Conservation (phyloP, 1,284 basidiomycete genomes). For the Puccinia sorghi region DNA sequence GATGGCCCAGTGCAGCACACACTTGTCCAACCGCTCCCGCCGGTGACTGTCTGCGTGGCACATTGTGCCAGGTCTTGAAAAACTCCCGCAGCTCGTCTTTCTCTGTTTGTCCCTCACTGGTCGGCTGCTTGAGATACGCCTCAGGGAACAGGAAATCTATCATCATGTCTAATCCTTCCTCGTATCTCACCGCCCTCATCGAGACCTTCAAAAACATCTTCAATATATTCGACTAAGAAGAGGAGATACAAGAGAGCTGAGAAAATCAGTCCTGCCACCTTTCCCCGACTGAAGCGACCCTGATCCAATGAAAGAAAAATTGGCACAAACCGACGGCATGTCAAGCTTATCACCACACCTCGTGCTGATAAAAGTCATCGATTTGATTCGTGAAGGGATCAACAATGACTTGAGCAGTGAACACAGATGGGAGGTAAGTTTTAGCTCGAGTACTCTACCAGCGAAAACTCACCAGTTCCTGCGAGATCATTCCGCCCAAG, state of each 20-base stretch:
- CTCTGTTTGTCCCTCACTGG: constrained; percentile 1
- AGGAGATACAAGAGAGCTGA: not conserved
- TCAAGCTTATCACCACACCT: constrained; percentile 14
- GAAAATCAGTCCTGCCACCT: not conserved
- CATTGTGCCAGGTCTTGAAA: constrained; percentile 8
- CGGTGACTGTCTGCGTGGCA: constrained; percentile 18
- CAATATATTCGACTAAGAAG: constrained; percentile 3
- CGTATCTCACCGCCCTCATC: not conserved
- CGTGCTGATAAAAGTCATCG: constrained; percentile 28
- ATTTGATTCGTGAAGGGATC: constrained; percentile 29
- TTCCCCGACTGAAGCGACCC: not conserved
- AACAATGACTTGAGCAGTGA: constrained; percentile 10
- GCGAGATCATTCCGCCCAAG: constrained; percentile 80
- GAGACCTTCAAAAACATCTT: constrained; percentile 20
- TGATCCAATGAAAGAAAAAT: not conserved
- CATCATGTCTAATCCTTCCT: constrained; percentile 15
- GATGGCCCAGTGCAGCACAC: constrained; percentile 21
- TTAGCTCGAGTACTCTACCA: not conserved
- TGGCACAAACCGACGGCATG: constrained; percentile 23
- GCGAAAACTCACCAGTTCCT: constrained; percentile 24
- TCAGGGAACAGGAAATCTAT: constrained; percentile 12
- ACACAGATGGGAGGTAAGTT: not conserved
- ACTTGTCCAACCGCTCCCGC: constrained; percentile 4
- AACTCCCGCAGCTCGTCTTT: not conserved
- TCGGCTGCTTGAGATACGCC: not conserved